phyloP scores from a whole-genome alignment of 352 stramenopile genomes.

The Phytopythium kandeliae region DNA sequence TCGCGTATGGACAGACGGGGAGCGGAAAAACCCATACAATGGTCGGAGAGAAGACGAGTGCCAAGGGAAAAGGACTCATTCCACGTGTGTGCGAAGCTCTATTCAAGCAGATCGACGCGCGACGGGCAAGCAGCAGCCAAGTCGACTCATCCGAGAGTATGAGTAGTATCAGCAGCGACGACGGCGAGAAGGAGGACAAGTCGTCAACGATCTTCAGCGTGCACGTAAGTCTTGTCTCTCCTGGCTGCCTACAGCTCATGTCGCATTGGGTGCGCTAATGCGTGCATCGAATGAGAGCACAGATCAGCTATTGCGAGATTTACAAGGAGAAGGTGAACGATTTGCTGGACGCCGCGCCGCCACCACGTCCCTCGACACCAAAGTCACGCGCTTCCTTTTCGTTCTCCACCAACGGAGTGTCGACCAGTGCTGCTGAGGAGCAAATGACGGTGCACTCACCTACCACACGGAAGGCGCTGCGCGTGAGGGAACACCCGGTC shows the following conservation, averaged over 20 bases:
- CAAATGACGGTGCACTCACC: background rate
- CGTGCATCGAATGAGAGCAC: slow-evolving; percentile 3
- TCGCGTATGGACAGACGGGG: slow-evolving; percentile 79
- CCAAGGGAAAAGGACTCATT: slow-evolving; percentile 61
- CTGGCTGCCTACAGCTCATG: background rate
- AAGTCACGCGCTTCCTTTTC: slow-evolving; percentile 26
- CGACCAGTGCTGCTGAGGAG: slow-evolving; percentile 2
- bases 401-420: slow-evolving; percentile 10
- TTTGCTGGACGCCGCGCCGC: slow-evolving; percentile 35
- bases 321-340: slow-evolving; percentile 88
- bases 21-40: slow-evolving; percentile 85
- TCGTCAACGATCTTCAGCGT: slow-evolving; percentile 41
- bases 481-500: slow-evolving; percentile 77
- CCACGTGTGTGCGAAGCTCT: slow-evolving; percentile 75
- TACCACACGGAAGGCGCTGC: slow-evolving; percentile 28
- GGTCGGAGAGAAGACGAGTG: slow-evolving; percentile 58
- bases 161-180: slow-evolving; percentile 9
- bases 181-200: slow-evolving; percentile 7
- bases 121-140: slow-evolving; percentile 17
- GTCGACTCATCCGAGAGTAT: background rate
- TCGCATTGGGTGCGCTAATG: background rate
- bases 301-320: slow-evolving; percentile 75
- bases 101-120: slow-evolving; percentile 57
- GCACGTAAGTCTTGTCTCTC: slow-evolving; percentile 11
- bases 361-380: background rate